Evolutionary conservation across 2,329 filamentous ascomycete genomes (phyloP).

Genomic region (Ascochyta koolunga): DNA sequence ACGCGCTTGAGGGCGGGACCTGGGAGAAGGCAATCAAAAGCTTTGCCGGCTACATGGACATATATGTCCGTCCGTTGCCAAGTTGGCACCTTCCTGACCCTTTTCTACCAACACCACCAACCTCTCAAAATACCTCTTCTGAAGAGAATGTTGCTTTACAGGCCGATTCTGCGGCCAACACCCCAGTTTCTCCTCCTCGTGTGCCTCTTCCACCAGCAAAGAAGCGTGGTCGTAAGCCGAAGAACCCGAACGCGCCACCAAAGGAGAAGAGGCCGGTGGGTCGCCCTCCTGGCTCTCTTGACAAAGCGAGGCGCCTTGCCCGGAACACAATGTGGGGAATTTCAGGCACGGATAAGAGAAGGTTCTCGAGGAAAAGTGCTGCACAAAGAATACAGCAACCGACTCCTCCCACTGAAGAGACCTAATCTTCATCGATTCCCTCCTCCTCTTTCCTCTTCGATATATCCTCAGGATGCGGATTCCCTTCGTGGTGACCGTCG

Average conservation of each 20-base stretch:
- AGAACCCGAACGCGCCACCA: not conserved
- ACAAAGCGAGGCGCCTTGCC: not conserved
- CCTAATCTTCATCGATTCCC: not conserved
- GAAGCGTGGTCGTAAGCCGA: not conserved
- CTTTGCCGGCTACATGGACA: not conserved
- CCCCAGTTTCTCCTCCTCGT: not conserved
- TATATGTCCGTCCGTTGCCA: not conserved
- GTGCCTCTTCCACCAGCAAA: not conserved
- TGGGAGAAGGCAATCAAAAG: not conserved
- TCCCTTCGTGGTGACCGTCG: slow-evolving; percentile 46
- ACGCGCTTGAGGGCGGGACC: no score
- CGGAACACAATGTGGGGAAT: not conserved
- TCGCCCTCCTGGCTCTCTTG: not conserved
- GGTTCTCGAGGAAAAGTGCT: not conserved
- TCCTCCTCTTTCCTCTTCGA: slow-evolving; percentile 27
- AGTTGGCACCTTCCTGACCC: no score
- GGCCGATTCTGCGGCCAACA: not conserved
- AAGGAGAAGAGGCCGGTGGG: not conserved
- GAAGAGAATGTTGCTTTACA: not conserved
- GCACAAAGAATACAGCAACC: not conserved
- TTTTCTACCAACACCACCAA: not conserved
- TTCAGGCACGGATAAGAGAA: not conserved
- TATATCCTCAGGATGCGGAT: slow-evolving; percentile 42
- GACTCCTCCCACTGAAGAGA: not conserved
- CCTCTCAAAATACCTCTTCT: not conserved